Evolutionary conservation across 352 stramenopile species (phyloP), one percentile per base, ranked within the genome.

Genomic region (Phytophthora cactorum): DNA sequence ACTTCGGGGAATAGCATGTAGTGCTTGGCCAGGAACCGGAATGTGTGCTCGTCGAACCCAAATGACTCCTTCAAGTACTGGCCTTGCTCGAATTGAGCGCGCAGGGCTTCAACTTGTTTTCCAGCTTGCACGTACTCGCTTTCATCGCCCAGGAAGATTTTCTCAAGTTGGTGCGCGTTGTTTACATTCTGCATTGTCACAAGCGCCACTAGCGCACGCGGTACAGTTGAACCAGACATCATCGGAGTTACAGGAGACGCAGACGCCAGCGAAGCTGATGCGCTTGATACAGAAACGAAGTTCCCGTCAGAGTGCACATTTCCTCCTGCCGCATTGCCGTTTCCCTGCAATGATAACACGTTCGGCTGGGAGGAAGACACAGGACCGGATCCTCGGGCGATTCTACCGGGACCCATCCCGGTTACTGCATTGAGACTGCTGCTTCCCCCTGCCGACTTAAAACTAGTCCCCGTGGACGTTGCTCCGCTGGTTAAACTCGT

Each of bases 21-120:
- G 36, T 95, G 75, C 12, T 81, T 86, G 15, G 89, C 87, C 2
- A 96, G 68, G 29, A 95, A 96, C 0, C 86, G 79, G 51, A 96
- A 96, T 0, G 85, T 84, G 52, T 94, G 74, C 66, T 95, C 86
- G 57, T 96, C 86, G 63, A 96, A 96, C 0, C 89, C 89, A 61
- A 95, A 96, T 0, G 84, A 84, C 17, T 92, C 85, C 49, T 88
- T 90, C 29, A 95, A 72, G 14, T 92, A 70, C n/a, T 79, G 66
- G 0, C 79, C 74, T 62, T 92, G 72, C 53, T 88, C 75, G 61
- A 95, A 92, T 53, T 91, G 75, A 36, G 80, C 68, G 3, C 88
- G 78, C 80, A 93, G 82, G 1, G 57, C 60, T 44, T 91, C 81
- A 17, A 89, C 61, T 45, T 86, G 75, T 14, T 88, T 74, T 43